Conservation (phyloP, 768 basidiomycete species). For the Mycena indigotica region DNA sequence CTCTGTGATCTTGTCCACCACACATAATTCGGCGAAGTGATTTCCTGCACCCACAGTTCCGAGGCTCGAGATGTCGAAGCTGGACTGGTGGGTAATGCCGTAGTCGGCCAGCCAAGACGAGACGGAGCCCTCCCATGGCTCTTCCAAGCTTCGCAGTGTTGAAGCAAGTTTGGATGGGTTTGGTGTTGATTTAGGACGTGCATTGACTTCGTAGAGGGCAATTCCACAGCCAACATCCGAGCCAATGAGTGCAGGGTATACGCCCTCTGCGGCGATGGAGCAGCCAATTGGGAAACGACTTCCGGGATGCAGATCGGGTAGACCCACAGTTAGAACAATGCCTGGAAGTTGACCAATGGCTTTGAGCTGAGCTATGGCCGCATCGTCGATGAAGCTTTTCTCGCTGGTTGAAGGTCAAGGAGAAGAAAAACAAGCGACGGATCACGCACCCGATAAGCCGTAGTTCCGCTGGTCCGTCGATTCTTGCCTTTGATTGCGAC, state of each 20-base stretch:
- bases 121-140: constrained; percentile 38
- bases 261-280: constrained; percentile 36
- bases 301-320: constrained; percentile 45
- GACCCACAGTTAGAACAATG: constrained; percentile 35
- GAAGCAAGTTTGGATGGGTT: constrained; percentile 35
- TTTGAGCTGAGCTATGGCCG: constrained; percentile 36
- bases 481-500: not conserved
- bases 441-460: constrained; percentile 26
- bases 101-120: constrained; percentile 36
- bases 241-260: constrained; percentile 43
- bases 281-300: constrained; percentile 39
- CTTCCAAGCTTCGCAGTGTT: constrained; percentile 36
- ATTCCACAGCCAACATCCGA: constrained; percentile 44
- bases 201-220: constrained; percentile 35
- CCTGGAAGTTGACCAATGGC: constrained; percentile 31
- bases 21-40: constrained; percentile 42
- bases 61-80: constrained; percentile 32
- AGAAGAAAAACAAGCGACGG: not conserved
- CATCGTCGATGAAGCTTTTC: constrained; percentile 35
- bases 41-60: constrained; percentile 43
- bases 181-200: constrained; percentile 26
- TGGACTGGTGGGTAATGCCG: constrained; percentile 31
- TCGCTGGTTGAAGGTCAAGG: constrained; percentile 15
- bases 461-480: constrained; percentile 26
- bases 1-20: constrained; percentile 36